A percentile compares a stretch with the other conserved stretches of the same genome.
These are phyloP conservation scores for Trichoderma hamatum DNA, from an alignment of 2,329 filamentous ascomycete genomes.

Conservation along the genomic window DNA sequence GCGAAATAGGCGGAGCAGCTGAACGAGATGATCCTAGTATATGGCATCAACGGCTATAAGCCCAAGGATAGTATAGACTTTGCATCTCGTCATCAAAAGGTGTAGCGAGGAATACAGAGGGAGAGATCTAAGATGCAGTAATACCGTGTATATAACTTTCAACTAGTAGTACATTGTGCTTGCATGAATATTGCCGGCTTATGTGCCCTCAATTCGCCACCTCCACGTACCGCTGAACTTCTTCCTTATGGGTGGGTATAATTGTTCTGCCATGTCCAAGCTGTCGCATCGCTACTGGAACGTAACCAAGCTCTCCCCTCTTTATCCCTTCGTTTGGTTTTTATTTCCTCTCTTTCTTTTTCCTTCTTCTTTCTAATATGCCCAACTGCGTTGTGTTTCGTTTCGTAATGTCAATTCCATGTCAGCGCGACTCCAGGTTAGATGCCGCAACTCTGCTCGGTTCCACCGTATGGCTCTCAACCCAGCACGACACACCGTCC, in stretches of 20 bases:
- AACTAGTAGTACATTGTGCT: background rate
- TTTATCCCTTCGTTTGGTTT: background rate
- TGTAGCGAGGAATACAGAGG: background rate
- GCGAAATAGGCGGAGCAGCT: conserved; percentile 4
- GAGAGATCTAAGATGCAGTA: background rate
- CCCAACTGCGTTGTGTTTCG: background rate
- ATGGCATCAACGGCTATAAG: too few species aligned
- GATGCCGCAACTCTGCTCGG: conserved; percentile 28
- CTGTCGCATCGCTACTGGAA: background rate
- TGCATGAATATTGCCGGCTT: background rate
- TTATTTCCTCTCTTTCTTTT: background rate
- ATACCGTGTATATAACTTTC: background rate
- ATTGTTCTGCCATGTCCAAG: background rate
- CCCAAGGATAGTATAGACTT: background rate
- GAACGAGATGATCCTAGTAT: background rate
- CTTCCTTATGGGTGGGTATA: background rate
- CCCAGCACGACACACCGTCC: conserved; percentile 44
- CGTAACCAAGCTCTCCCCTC: background rate
- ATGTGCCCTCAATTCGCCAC: background rate
- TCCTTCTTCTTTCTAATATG: background rate
- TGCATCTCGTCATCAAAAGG: background rate
- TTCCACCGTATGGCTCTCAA: conserved; percentile 41
- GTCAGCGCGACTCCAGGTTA: background rate
- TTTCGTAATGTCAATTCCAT: background rate
- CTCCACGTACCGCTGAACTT: background rate